These are phyloP conservation scores for Metschnikowia gruessii DNA, from an alignment of 805 yeast species.

Conservation along the genomic window DNA sequence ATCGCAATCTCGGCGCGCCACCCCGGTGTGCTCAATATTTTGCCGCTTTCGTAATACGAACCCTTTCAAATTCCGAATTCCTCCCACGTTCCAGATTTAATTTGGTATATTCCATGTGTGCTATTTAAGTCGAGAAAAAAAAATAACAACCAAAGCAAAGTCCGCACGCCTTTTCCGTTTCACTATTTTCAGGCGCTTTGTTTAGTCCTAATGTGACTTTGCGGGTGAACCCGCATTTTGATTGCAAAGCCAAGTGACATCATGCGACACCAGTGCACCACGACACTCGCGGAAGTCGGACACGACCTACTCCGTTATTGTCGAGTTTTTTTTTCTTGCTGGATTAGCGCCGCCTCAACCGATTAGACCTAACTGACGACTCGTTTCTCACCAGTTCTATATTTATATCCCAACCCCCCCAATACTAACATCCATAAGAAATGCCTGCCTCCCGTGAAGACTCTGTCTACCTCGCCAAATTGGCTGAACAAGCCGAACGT, in stretches of 20 bases:
- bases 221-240: conserved; percentile 10
- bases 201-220: background rate
- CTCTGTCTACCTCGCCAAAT: conserved; percentile 95
- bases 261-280: conserved; percentile 20
- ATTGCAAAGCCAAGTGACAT: conserved; percentile 9
- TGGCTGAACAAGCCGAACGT: conserved; percentile 99
- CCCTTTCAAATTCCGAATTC: background rate
- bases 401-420: background rate
- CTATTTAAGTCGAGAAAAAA: too few relatives aligned
- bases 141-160: too few relatives aligned
- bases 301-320: conserved; percentile 21
- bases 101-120: too few relatives aligned
- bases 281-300: conserved; percentile 20
- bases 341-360: conserved; percentile 3
- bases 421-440: conserved; percentile 19
- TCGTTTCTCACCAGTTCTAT: background rate
- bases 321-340: conserved; percentile 19
- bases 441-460: conserved; percentile 94
- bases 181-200: background rate
- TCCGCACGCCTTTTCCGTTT: too few relatives aligned
- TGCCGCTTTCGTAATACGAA: background rate
- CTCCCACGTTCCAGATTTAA: too few relatives aligned
- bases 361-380: background rate
- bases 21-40: background rate
- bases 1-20: conserved; percentile 9